phyloP scores from a whole-genome alignment of 306 rosid species.

The Citrullus mucosospermus region DNA sequence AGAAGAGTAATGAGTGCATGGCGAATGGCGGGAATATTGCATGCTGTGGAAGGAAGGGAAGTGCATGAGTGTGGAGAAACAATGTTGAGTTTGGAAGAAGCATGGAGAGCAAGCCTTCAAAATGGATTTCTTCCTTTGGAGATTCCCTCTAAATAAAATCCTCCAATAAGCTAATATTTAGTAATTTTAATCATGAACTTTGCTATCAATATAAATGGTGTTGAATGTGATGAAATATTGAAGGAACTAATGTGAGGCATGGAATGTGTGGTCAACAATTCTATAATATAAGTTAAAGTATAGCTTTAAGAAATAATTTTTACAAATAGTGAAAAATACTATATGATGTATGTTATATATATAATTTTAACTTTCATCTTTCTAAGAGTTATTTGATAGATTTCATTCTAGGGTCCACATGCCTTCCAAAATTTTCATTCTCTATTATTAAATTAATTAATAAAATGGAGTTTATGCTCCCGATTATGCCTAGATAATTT shows the following conservation, averaged over 20 bases:
- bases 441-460: too few species aligned
- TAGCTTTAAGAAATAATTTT: not conserved
- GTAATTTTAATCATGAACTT: not conserved
- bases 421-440: too few species aligned
- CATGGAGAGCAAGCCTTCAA: slow-evolving; percentile 50
- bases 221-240: not conserved
- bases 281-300: too few species aligned
- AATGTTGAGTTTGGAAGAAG: slow-evolving; percentile 31
- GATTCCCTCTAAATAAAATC: not conserved
- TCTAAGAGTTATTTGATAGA: too few species aligned
- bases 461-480: too few species aligned
- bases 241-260: not conserved
- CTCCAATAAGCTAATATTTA: not conserved
- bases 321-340: too few species aligned
- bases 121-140: slow-evolving; percentile 58
- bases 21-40: slow-evolving; percentile 75
- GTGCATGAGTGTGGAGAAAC: slow-evolving; percentile 44
- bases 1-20: slow-evolving; percentile 80
- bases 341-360: too few species aligned
- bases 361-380: too few species aligned
- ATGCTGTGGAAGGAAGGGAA: slow-evolving; percentile 57
- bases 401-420: too few species aligned
- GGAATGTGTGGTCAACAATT: not conserved
- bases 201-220: not conserved
- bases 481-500: too few species aligned